Evolutionary conservation across 2,329 filamentous ascomycete species (phyloP).

Genomic region (Fusarium udum): DNA sequence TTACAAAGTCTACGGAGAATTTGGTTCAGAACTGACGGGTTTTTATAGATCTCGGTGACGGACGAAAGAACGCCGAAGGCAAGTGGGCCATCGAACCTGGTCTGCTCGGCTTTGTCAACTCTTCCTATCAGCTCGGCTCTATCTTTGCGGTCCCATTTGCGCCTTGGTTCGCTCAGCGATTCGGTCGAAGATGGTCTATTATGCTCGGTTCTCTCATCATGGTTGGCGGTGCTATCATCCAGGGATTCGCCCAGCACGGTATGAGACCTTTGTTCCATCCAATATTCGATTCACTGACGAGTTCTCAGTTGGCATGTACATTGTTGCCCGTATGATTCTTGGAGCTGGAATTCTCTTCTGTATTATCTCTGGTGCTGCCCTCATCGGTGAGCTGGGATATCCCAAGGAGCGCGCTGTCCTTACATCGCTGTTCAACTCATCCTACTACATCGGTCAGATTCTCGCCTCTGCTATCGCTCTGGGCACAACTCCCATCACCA

Average conservation of each 20-base stretch:
- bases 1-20: rapidly evolving
- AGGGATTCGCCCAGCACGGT: slow-evolving; percentile 60
- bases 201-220: slow-evolving; percentile 64
- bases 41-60: slow-evolving; percentile 20
- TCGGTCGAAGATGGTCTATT: slow-evolving; percentile 60
- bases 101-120: slow-evolving; percentile 59
- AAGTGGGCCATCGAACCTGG: slow-evolving; percentile 43
- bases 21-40: neutral
- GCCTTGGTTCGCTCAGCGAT: slow-evolving; percentile 59
- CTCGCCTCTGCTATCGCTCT: slow-evolving; percentile 59
- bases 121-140: slow-evolving; percentile 65
- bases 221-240: slow-evolving; percentile 63
- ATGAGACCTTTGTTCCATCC: rapidly evolving
- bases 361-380: slow-evolving; percentile 65
- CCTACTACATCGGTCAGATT: slow-evolving; percentile 65
- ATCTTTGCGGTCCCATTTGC: slow-evolving; percentile 64
- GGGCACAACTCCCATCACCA: slow-evolving; percentile 50
- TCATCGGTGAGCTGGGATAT: slow-evolving; percentile 69
- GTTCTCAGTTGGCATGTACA: slow-evolving; percentile 63
- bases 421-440: slow-evolving; percentile 50
- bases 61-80: slow-evolving; percentile 27
- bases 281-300: neutral
- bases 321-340: slow-evolving; percentile 67
- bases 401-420: slow-evolving; percentile 69
- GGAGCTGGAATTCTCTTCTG: slow-evolving; percentile 69